Base-by-base conservation (phyloP, 179 eudicot genomes). In the Actinidia arguta region DNA sequence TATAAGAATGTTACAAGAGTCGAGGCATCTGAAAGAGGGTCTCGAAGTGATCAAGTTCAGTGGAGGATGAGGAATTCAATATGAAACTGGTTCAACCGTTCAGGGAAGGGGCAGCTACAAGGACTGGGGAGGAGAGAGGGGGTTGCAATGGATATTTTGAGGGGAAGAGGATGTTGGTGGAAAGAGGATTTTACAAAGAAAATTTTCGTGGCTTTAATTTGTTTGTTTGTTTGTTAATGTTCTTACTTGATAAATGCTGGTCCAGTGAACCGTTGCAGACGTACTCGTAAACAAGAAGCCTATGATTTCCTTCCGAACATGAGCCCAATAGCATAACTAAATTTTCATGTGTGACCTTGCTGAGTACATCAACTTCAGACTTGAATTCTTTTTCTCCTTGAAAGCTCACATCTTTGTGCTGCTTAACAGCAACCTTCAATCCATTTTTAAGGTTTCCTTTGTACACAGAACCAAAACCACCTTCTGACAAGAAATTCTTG, bases 221-320 rank as follows among this genome's bases (percentile, higher is more conserved):
- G 36, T 31, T 31, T 31, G 36, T 31, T 31, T 31, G 36, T 31
- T 31, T 31, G 36, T 31, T 31, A 31, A 18, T 18, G 17, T 61
- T 73, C 83, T 62, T 81, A 74, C 83, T 16, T 47, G 24, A 27
- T 16, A 73, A 44, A 51, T 62, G 79, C 48, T 62, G 72, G 16
- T 81, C 73, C 5, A 81, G 79, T 18, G 83, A 47, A 24, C 83
- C 83, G 73, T 73, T 62, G 83, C 83, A 73, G 39, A 76, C 79
- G 13, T 46, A 81, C 73, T 81, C 79, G 17, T 61, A 73, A 11
- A 74, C 83, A 42, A 81, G 67, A 73, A 74, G 52, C 27, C 73
- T 74, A 12, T 51, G 79, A 73, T 25, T 63, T 74, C 48, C 46
- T 47, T 81, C 83, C 4, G 48, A 48, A 63, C 79, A 63, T 8